Base-by-base conservation (phyloP, 352 stramenopile genomes). In the Saprolegnia parasitica region DNA sequence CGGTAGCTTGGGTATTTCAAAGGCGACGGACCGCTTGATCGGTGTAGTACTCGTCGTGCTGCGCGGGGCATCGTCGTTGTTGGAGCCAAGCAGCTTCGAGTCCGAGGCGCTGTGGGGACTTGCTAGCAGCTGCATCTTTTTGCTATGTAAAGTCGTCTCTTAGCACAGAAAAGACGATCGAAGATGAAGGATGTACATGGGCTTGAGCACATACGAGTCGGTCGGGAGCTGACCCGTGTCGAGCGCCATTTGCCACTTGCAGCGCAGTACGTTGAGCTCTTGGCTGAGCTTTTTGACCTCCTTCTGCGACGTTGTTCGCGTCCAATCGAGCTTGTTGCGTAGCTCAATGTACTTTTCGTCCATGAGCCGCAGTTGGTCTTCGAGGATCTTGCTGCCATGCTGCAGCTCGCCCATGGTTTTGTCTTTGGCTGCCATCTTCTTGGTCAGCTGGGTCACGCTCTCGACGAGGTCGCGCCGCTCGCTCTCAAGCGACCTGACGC, bases 311-410 rank as follows among this genome's bases (percentile, higher is more conserved):
- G 83, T 93, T 21, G 87, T 78, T 9, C 95, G 78, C 29, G 91
- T 97, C 88, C 90, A 98, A 72, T 98, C 94, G 54, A 98, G 78
- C 77, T 98, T 98, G 67, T 89, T 96, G 64, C 95, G 80, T n/a
- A 98, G 80, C 55, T 98, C 94, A 64, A 98, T 96, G 74, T 98
- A 98, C 76, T 98, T 98, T 61, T 98, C 88, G 73, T 98, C 94
- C 94, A 98, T 98, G n/a, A 98, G 81, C 10, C 89, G 83, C 54
- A 98, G 80, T 68, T 98, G 95, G 64, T 98, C 94, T 77, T 98
- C 94, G 16, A 98, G 77, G 40, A 98, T 96, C 67, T 96, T 94
- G 11, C 82, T 83, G 26, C 91, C 94, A 77, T 98, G 92, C 74
- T 96, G 86, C 13, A 98, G 75, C 65, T 98, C 93, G 39, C 82